phyloP scores from a whole-genome alignment of 192 early-diverging fungal species.

The Coemansia sp. region DNA sequence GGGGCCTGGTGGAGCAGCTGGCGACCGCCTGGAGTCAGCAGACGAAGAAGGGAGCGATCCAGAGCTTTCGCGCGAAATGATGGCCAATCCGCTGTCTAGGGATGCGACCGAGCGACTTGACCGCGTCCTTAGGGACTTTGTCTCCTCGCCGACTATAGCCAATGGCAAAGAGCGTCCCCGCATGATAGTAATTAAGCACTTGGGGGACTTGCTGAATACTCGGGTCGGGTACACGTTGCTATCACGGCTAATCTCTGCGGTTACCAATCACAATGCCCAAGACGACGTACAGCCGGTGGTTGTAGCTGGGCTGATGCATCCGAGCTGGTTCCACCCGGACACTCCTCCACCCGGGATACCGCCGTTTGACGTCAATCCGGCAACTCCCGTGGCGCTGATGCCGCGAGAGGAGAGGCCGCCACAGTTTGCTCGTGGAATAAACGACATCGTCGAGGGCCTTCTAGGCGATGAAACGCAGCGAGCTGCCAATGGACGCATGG shows the following conservation, averaged over 20 bases:
- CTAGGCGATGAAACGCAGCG: slow-evolving; percentile 10
- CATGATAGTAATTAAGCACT: slow-evolving; percentile 42
- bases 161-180: slow-evolving; percentile 19
- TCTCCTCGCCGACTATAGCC: slow-evolving; percentile 7
- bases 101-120: slow-evolving; percentile 39
- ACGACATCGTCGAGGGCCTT: slow-evolving; percentile 23
- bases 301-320: slow-evolving; percentile 46
- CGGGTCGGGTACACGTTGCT: slow-evolving; percentile 51
- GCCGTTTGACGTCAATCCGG: slow-evolving; percentile 48
- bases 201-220: slow-evolving; percentile 52
- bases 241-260: slow-evolving; percentile 26
- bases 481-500: slow-evolving; percentile 14
- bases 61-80: slow-evolving; percentile 48
- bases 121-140: slow-evolving; percentile 25
- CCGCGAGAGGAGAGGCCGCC: slow-evolving; percentile 21
- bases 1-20: background rate
- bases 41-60: slow-evolving; percentile 34
- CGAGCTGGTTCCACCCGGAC: slow-evolving; percentile 46
- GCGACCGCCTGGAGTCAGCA: slow-evolving; percentile 14
- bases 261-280: slow-evolving; percentile 17
- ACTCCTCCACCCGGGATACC: slow-evolving; percentile 45
- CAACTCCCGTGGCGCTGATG: slow-evolving; percentile 37
- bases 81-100: slow-evolving; percentile 42
- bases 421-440: slow-evolving; percentile 9
- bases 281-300: slow-evolving; percentile 12